These are phyloP conservation scores for Phytophthora parvispora DNA, from an alignment of 352 stramenopile species.

Conservation along the genomic window DNA sequence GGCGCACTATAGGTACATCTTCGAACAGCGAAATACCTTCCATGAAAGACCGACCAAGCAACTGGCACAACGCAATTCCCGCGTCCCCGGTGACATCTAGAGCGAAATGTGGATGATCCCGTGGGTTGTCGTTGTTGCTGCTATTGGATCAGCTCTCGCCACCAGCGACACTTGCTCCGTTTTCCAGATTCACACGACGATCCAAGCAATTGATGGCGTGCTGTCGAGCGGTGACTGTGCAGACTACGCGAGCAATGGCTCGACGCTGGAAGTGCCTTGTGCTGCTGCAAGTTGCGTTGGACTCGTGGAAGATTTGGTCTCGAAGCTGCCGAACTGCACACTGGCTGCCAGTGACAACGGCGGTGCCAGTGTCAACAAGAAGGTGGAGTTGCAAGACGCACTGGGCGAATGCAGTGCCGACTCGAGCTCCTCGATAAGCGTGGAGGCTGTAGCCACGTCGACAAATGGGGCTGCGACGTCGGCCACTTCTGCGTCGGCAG, in stretches of 20 bases:
- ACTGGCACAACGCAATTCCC: too few relatives aligned
- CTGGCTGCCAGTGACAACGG: conserved; percentile 15
- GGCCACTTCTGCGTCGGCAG: too few relatives aligned
- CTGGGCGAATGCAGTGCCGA: conserved; percentile 2
- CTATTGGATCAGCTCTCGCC: too few relatives aligned
- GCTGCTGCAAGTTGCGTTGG: conserved; percentile 3
- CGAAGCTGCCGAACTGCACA: conserved; percentile 14
- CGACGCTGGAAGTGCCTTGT: conserved; percentile 8
- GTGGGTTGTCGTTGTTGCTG: too few relatives aligned
- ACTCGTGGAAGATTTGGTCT: conserved; percentile 4
- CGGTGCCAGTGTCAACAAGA: conserved; percentile 15
- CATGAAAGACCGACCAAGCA: too few relatives aligned
- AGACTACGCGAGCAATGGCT: conserved; percentile 9
- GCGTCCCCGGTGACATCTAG: too few relatives aligned
- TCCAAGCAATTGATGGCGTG: conserved; percentile 8
- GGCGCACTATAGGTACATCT: too few relatives aligned
- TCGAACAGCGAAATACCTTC: too few relatives aligned
- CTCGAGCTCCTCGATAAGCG: conserved; percentile 3
- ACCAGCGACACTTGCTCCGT: conserved; percentile 12
- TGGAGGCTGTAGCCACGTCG: conserved; percentile 8
- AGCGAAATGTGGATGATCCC: too few relatives aligned
- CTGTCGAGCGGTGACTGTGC: conserved; percentile 7
- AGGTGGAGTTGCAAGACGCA: conserved; percentile 6
- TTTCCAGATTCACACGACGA: conserved; percentile 26
- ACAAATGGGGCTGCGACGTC: too few relatives aligned